Evolutionary conservation across 768 basidiomycete species (phyloP).

Genomic region (Pulveroboletus sp.): DNA sequence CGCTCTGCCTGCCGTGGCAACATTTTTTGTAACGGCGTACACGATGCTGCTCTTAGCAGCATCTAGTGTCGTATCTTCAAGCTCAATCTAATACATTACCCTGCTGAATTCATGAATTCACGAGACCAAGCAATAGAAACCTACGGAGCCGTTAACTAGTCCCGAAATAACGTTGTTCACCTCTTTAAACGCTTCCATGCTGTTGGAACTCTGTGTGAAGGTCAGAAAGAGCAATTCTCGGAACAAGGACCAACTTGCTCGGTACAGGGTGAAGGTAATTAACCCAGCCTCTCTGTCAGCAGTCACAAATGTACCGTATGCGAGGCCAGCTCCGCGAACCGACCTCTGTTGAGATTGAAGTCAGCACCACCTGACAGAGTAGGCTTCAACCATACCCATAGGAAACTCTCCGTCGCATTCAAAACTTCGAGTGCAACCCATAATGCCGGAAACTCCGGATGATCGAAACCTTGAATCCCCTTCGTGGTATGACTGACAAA

Average conservation of each 20-base stretch:
- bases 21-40: conserved; percentile 70
- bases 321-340: conserved; percentile 91
- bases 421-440: conserved; percentile 81
- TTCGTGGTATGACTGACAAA: conserved; percentile 76
- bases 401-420: conserved; percentile 90
- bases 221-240: neutral
- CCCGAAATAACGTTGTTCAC: conserved; percentile 73
- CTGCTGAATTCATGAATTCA: neutral
- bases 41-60: conserved; percentile 92
- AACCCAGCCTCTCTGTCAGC: conserved; percentile 76
- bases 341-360: conserved; percentile 51
- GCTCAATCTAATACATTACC: conserved; percentile 51
- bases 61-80: conserved; percentile 79
- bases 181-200: conserved; percentile 73
- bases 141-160: conserved; percentile 77
- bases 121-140: conserved; percentile 15
- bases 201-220: conserved; percentile 66
- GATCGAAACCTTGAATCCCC: conserved; percentile 72
- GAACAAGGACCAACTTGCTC: conserved; percentile 42
- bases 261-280: conserved; percentile 71
- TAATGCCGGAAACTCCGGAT: conserved; percentile 81
- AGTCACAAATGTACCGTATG: conserved; percentile 81
- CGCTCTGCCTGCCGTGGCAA: conserved; percentile 83
- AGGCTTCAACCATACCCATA: conserved; percentile 61
- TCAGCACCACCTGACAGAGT: conserved; percentile 4